Base-by-base conservation (phyloP, 768 basidiomycete species). In the Hygrophoropsis aurantiaca region DNA sequence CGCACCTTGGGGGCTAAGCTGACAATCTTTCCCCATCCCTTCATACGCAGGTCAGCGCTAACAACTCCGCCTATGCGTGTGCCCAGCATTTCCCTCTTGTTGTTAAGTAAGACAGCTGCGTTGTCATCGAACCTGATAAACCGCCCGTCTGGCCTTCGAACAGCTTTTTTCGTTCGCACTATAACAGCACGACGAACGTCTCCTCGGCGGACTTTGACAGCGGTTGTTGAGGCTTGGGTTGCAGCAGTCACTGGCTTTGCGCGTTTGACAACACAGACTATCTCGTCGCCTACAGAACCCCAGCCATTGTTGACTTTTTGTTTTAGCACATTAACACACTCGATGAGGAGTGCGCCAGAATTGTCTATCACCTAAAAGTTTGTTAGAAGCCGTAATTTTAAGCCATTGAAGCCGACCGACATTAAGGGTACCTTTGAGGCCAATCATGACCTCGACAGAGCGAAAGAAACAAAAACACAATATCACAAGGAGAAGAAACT, bases 141-240 rank as follows among this genome's bases (percentile, higher is more conserved):
- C 23, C 91, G 79, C 11, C 95, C 95, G 68, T 97, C 95, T 18
- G 93, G 85, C 61, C 95, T 74, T 34, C 82, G 78, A 4, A 92
- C 87, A 19, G 82, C 67, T 68, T 97, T 95, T 58, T 82, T 80
- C n/a, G 92, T 94, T 27, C 95, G 84, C 8, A 98, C 95, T 46
- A 98, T 89, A 54, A 98, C 87, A 0, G 95, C 95, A 55, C 93
- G 82, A n/a, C 93, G 84, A 35, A 98, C 90, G 64, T 97, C 95
- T 18, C 95, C 95, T 46, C 85, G 80, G 20, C 92, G 82, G 11
- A 97, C 92, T 72, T 97, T 97, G 56, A 93, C 79, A 3, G 89
- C 88, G 21, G 84, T 87, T 6, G 85, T 78, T 5, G 87, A 83
- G 6, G 82, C 75, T 37, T 84, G 78, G 0, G 80, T 70, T 7